A percentile compares a stretch with the other conserved stretches of the same genome.
Evolutionary conservation across 1,284 basidiomycete species (phyloP).

Genomic region (Cutaneotrichosporon sp.): DNA sequence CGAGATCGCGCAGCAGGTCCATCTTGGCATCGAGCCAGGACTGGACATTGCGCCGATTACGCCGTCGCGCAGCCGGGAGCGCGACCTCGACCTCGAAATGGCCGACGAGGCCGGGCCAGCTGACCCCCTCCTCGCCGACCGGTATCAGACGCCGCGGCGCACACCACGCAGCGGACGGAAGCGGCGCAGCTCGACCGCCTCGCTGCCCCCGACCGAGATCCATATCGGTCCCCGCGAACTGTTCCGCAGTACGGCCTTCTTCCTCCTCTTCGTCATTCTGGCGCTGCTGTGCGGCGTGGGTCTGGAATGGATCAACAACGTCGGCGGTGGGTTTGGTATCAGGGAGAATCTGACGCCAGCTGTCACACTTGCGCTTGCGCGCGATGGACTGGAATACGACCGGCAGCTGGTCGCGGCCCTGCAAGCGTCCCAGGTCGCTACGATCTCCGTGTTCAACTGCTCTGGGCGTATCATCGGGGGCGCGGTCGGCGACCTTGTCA

Average conservation of each 20-base stretch:
- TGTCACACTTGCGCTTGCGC: slow-evolving; percentile 77
- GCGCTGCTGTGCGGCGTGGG: slow-evolving; percentile 77
- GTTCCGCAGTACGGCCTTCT: slow-evolving; percentile 59
- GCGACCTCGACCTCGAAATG: background rate
- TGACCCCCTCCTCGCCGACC: background rate
- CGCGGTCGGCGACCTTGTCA: slow-evolving; percentile 66
- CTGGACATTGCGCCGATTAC: background rate
- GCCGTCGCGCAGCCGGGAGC: background rate
- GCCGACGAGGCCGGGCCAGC: background rate
- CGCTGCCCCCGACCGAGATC: slow-evolving; percentile 24
- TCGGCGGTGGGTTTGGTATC: slow-evolving; percentile 52
- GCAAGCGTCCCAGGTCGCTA: slow-evolving; percentile 81
- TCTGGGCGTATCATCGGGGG: slow-evolving; percentile 70
- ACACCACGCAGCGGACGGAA: background rate
- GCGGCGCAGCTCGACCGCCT: slow-evolving; percentile 21
- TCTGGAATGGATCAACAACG: slow-evolving; percentile 92
- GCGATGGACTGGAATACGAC: slow-evolving; percentile 61
- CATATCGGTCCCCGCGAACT: slow-evolving; percentile 29
- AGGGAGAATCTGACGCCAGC: slow-evolving; percentile 33
- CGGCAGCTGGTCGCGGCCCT: slow-evolving; percentile 62
- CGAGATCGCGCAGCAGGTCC: slow-evolving; percentile 11
- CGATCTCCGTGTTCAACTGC: slow-evolving; percentile 79
- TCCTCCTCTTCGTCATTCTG: slow-evolving; percentile 65
- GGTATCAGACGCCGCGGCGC: background rate
- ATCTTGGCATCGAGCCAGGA: slow-evolving; percentile 3